Evolutionary conservation across 306 rosid species (phyloP), one percentile per base, ranked within the genome.

Genomic region (Fragaria iinumae): DNA sequence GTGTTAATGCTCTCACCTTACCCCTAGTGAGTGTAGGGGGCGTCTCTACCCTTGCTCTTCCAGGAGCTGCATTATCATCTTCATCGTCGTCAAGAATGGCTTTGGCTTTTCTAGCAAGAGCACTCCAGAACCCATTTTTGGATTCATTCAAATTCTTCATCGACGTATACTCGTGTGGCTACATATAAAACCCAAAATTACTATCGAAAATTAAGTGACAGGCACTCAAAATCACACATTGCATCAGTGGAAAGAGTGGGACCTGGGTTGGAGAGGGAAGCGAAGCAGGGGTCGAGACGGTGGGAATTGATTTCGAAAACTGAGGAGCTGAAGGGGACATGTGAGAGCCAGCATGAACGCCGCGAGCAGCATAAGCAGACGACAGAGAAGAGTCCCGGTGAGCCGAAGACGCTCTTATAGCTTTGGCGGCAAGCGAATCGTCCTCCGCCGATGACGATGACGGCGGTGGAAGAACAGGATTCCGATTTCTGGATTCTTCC

Each of bases 81-180:
- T 90, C 93, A 63, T 95, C 98, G 52, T 95, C 98, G 47, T 92
- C 98, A 32, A 95, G 75, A 79, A 95, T 84, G 38, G 96, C 87
- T 75, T 92, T 95, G 63, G 98, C 97, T 79, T 95, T 95, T 84
- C 97, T 88, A 66, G 97, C 97, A 59, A 95, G 81, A 73, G 43
- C 87, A 80, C 97, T 93, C 98, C 98, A 95, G 81, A 95, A 90
- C 59, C 98, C 97, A 79, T 86, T 87, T 66, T 95, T 95, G 79
- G 97, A 75, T 82, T 95, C 97, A 79, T 84, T 84, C 86, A 88
- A 64, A 72, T 64, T 88, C 76, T 86, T 87, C 92, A 92, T 89
- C 27, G 97, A 92, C 8, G 93, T 87, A 84, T 92, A 92, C 80
- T 95, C 96, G 72, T 87, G 79, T 2, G 85, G 53, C 83, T 86